Percentiles rank a stretch among this genome's conserved stretches.
phyloP scores from a whole-genome alignment of 805 yeast species.

The Spathaspora arborariae region DNA sequence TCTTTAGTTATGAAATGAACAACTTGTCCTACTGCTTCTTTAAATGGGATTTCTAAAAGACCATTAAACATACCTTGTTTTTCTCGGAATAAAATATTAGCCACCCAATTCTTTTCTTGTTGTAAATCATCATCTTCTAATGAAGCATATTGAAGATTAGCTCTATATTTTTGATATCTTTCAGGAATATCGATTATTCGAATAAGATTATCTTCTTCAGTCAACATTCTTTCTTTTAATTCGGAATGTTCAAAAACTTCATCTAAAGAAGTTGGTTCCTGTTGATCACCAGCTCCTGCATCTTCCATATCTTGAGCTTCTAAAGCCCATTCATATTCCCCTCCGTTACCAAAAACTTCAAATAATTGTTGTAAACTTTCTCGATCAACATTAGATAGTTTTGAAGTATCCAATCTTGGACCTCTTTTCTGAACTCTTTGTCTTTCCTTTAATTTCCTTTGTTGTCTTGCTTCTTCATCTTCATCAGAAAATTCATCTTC shows the following conservation, averaged over 20 bases:
- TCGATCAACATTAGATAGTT: conserved; percentile 66
- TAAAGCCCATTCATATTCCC: conserved; percentile 96
- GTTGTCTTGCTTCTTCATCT: conserved; percentile 48
- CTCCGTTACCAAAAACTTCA: conserved; percentile 96
- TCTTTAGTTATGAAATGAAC: conserved; percentile 73
- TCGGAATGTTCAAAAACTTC: conserved; percentile 96
- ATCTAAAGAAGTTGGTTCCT: conserved; percentile 60
- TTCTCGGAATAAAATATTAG: conserved; percentile 56
- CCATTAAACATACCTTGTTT: conserved; percentile 45
- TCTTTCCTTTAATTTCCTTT: conserved; percentile 25
- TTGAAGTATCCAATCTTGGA: conserved; percentile 52
- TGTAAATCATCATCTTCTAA: conserved; percentile 65
- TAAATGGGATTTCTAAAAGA: conserved; percentile 48
- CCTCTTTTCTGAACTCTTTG: conserved; percentile 31
- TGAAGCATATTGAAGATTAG: conserved; percentile 62
- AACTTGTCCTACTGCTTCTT: conserved; percentile 65
- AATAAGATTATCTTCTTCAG: conserved; percentile 86
- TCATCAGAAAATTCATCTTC: conserved; percentile 95
- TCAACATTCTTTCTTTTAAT: conserved; percentile 82
- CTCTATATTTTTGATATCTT: conserved; percentile 77
- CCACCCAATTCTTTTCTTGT: conserved; percentile 77
- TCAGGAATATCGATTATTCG: conserved; percentile 90
- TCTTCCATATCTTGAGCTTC: conserved; percentile 77
- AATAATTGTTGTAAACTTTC: conserved; percentile 90
- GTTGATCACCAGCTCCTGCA: conserved; percentile 49